These are phyloP conservation scores for Cryptococcus depauperatus DNA, from an alignment of 1,284 basidiomycete species.

Conservation along the genomic window DNA sequence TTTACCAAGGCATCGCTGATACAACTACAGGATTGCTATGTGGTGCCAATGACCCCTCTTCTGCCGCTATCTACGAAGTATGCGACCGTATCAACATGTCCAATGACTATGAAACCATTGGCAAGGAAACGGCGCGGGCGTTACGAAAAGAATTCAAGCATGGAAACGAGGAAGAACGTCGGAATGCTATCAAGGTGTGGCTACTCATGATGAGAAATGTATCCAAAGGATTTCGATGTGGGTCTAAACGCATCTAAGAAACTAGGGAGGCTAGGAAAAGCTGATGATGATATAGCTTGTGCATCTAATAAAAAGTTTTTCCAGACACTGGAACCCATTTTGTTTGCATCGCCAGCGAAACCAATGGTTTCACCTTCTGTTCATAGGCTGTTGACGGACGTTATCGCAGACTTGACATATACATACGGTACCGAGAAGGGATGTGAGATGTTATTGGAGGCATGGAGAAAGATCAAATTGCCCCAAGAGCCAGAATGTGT, in stretches of 20 bases:
- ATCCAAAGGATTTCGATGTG: slow-evolving; percentile 31
- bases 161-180: slow-evolving; percentile 32
- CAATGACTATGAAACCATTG: slow-evolving; percentile 27
- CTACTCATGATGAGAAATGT: slow-evolving; percentile 39
- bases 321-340: slow-evolving; percentile 25
- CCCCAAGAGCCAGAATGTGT: slow-evolving; percentile 40
- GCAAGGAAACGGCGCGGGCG: slow-evolving; percentile 39
- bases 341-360: slow-evolving; percentile 22
- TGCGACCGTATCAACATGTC: slow-evolving; percentile 42
- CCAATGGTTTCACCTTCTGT: slow-evolving; percentile 22
- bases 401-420: slow-evolving; percentile 36
- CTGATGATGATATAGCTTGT: slow-evolving; percentile 17
- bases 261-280: no score
- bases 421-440: slow-evolving; percentile 35
- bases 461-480: slow-evolving; percentile 42
- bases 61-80: slow-evolving; percentile 32
- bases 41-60: slow-evolving; percentile 25
- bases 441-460: slow-evolving; percentile 32
- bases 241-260: slow-evolving; percentile 9
- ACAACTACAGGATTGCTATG: slow-evolving; percentile 25
- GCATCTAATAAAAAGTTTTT: slow-evolving; percentile 40
- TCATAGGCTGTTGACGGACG: slow-evolving; percentile 24
- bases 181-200: slow-evolving; percentile 41
- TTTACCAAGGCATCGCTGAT: neutral
- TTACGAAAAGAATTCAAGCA: slow-evolving; percentile 42